Evolutionary conservation across 2,329 filamentous ascomycete species (phyloP).

Genomic region (Pseudogymnoascus pannorum): DNA sequence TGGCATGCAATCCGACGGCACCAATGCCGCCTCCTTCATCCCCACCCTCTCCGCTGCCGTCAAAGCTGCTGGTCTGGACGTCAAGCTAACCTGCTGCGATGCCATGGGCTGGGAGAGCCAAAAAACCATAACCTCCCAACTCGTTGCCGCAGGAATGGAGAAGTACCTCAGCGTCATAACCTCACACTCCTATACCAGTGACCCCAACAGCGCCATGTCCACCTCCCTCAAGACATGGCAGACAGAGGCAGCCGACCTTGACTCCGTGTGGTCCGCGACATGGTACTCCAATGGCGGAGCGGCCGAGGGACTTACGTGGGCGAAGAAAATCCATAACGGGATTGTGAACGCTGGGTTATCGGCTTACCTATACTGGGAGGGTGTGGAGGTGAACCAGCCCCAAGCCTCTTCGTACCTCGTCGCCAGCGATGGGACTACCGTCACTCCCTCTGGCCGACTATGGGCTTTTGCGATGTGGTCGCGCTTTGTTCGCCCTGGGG

Average conservation of each 20-base stretch:
- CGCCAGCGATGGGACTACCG: not conserved
- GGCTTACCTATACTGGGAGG: conserved; percentile 46
- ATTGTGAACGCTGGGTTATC: conserved; percentile 41
- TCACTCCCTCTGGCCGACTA: conserved; percentile 12
- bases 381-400: conserved; percentile 7
- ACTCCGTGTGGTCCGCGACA: conserved; percentile 35
- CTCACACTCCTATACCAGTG: conserved; percentile 34
- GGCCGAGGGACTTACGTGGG: conserved; percentile 49
- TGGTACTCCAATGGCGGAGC: conserved; percentile 41
- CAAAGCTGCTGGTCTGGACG: conserved; percentile 30
- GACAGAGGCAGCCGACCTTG: conserved; percentile 43
- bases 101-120: conserved; percentile 36
- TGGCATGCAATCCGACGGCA: conserved; percentile 39
- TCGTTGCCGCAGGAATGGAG: conserved; percentile 32
- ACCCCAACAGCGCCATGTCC: conserved; percentile 33
- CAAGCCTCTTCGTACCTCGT: not conserved
- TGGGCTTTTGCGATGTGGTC: conserved; percentile 21
- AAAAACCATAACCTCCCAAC: conserved; percentile 30
- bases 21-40: conserved; percentile 45
- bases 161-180: conserved; percentile 34
- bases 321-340: conserved; percentile 44
- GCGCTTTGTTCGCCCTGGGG: conserved; percentile 16
- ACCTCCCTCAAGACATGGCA: conserved; percentile 42
- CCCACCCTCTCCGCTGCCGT: conserved; percentile 34
- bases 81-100: conserved; percentile 39